Evolutionary conservation across 1,284 basidiomycete species (phyloP).

Genomic region (Ceratobasidium sp.): DNA sequence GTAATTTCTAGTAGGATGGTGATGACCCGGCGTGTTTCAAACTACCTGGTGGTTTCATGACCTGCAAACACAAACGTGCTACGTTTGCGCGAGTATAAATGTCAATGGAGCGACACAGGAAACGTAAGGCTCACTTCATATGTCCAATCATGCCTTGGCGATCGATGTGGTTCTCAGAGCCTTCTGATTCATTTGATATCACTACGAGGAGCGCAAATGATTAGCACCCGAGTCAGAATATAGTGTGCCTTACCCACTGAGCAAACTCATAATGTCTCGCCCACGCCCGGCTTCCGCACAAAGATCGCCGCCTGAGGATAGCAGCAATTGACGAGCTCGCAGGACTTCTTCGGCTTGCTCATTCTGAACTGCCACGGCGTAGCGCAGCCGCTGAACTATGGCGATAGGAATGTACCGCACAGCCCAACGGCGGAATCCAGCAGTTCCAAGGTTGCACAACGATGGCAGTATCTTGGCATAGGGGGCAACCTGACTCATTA

Average conservation of each 20-base stretch:
- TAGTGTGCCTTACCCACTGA: no score
- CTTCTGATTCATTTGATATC: constrained; percentile 51
- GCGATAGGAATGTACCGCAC: constrained; percentile 56
- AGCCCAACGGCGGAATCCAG: constrained; percentile 56
- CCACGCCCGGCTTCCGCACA: constrained; percentile 45
- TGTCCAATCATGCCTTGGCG: constrained; percentile 55
- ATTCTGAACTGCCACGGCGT: constrained; percentile 60
- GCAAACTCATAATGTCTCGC: constrained; percentile 60
- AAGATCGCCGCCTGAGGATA: constrained; percentile 44
- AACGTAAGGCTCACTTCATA: constrained; percentile 55
- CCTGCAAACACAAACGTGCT: constrained; percentile 30
- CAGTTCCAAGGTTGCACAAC: constrained; percentile 43
- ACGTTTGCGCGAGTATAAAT: not conserved
- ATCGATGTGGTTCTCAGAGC: constrained; percentile 52
- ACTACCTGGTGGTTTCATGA: constrained; percentile 46
- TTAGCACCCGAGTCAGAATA: no score
- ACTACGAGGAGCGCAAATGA: constrained; percentile 47
- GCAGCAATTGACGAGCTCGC: constrained; percentile 47
- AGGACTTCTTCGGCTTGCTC: constrained; percentile 55
- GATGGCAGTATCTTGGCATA: constrained; percentile 3
- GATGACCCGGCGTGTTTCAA: not conserved
- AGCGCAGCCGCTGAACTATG: constrained; percentile 56
- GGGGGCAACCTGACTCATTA: not conserved
- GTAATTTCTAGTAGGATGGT: not conserved
- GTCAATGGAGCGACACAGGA: no score